Evolutionary conservation across 1,284 basidiomycete species (phyloP).

Genomic region (Leccinum brunneo-olivaceum): DNA sequence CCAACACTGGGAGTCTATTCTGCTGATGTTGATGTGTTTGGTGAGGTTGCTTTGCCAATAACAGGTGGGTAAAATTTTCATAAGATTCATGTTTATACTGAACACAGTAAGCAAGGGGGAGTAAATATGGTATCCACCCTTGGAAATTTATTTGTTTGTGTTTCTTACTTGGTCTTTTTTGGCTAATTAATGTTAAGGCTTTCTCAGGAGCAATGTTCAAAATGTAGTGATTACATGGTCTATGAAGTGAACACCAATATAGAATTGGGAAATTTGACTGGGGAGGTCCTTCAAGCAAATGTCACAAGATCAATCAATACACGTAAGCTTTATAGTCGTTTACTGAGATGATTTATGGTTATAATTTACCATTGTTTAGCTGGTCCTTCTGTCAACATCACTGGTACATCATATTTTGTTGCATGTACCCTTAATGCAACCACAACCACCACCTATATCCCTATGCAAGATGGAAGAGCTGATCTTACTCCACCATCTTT

Average conservation of each 20-base stretch:
- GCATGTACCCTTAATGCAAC: constrained; percentile 6
- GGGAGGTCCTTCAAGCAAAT: background rate
- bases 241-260: constrained; percentile 4
- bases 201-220: background rate
- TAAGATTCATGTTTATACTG: background rate
- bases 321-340: too few relatives aligned
- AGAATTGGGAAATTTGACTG: constrained; percentile 1
- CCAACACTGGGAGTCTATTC: background rate
- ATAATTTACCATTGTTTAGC: background rate
- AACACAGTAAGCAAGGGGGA: background rate
- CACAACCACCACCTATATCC: background rate
- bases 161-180: background rate
- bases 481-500: background rate
- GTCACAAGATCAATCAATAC: background rate
- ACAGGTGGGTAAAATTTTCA: background rate
- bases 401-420: constrained; percentile 4
- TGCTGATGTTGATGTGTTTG: constrained; percentile 6
- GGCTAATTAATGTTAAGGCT: background rate
- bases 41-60: background rate
- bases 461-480: constrained; percentile 4
- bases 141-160: background rate
- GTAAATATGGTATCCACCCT: background rate
- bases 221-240: background rate
- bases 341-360: too few relatives aligned
- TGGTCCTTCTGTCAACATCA: background rate